Conservation (phyloP, 768 basidiomycete species). For the Cytidiella melzeri region DNA sequence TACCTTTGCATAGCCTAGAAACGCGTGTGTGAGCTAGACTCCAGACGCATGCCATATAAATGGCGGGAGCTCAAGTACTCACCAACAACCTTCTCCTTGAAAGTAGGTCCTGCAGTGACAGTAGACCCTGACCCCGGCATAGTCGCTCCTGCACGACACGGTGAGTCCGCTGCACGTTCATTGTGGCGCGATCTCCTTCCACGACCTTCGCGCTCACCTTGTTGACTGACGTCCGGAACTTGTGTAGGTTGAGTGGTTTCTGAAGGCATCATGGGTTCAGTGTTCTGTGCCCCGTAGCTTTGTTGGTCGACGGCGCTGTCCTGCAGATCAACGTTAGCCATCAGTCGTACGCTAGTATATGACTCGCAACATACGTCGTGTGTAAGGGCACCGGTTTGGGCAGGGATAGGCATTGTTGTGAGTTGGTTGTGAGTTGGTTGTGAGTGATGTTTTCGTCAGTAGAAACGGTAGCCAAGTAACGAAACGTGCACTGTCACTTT, state of each 20-base stretch:
- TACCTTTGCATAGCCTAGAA: slow-evolving; percentile 12
- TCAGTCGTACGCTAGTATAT: no score
- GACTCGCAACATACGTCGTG: no score
- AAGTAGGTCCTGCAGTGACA: slow-evolving; percentile 6
- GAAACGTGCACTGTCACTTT: no score
- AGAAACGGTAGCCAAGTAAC: no score
- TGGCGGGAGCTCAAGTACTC: no score
- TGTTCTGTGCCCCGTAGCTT: background rate
- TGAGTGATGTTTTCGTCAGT: no score
- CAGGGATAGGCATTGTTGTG: no score
- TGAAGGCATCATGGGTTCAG: slow-evolving; percentile 4
- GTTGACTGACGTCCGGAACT: slow-evolving; percentile 8
- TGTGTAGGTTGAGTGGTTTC: slow-evolving; percentile 4
- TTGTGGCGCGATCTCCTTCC: background rate
- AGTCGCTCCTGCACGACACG: slow-evolving; percentile 7
- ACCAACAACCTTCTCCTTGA: slow-evolving; percentile 14
- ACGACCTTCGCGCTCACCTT: slow-evolving; percentile 5
- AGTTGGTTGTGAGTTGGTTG: no score
- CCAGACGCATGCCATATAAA: no score
- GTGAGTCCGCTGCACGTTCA: background rate
- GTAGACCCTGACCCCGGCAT: slow-evolving; percentile 12
- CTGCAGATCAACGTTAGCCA: background rate
- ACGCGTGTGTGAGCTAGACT: background rate
- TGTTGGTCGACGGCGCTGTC: background rate
- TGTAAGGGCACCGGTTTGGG: no score